Conservation (phyloP, 2,329 filamentous ascomycete genomes). For the Trichoderma sp. region DNA sequence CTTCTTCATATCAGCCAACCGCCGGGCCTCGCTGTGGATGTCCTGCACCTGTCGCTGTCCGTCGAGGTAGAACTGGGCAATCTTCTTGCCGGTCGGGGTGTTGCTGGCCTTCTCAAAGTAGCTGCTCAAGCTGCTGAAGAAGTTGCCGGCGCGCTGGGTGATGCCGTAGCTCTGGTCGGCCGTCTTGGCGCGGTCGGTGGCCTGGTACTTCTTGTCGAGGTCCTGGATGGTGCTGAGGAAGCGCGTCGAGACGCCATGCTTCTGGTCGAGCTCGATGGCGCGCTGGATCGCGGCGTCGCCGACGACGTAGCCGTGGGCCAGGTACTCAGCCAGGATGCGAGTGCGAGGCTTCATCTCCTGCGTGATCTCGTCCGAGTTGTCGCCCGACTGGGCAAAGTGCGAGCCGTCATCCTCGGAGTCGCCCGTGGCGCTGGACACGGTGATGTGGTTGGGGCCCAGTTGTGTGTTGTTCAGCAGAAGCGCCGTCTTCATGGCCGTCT, state of each 20-base stretch:
- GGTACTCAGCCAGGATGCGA: conserved; percentile 93
- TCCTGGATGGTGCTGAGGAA: conserved; percentile 76
- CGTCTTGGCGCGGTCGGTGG: conserved; percentile 80
- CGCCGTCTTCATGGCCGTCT: conserved; percentile 94
- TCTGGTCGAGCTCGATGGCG: conserved; percentile 84
- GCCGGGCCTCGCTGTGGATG: conserved; percentile 86
- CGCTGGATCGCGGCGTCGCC: conserved; percentile 74
- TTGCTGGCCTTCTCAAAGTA: conserved; percentile 94
- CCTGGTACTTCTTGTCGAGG: conserved; percentile 85
- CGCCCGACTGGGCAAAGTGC: conserved; percentile 55
- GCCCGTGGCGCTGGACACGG: conserved; percentile 67
- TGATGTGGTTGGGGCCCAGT: conserved; percentile 83
- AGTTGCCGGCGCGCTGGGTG: conserved; percentile 67
- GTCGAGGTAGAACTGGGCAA: conserved; percentile 85
- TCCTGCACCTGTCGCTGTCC: conserved; percentile 88
- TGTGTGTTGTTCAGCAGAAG: conserved; percentile 96
- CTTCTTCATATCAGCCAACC: conserved; percentile 86
- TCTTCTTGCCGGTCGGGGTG: conserved; percentile 84
- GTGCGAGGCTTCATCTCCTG: conserved; percentile 97
- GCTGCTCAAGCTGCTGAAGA: conserved; percentile 68
- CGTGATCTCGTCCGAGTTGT: conserved; percentile 70
- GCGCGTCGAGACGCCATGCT: conserved; percentile 79
- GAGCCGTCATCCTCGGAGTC: conserved; percentile 65
- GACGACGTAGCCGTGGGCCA: conserved; percentile 89
- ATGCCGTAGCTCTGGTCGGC: conserved; percentile 86